Evolutionary conservation across 352 stramenopile species (phyloP).

Genomic region (Globisporangium irregulare): DNA sequence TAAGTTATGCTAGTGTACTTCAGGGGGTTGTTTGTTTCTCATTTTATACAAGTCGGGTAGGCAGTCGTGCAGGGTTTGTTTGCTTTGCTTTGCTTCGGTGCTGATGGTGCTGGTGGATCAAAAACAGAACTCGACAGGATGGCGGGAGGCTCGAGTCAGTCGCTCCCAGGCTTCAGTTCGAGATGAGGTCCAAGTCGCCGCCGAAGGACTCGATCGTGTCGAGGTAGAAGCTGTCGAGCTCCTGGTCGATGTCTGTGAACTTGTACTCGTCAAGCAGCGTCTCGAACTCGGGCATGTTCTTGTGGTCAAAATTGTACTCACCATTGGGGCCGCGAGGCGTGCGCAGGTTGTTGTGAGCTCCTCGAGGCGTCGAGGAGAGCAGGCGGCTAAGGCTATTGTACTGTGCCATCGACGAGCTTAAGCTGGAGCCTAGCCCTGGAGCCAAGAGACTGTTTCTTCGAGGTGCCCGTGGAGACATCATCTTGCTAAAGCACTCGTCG

Average conservation of each 20-base stretch:
- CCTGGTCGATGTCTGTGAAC: conserved; percentile 77
- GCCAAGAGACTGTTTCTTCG: conserved; percentile 11
- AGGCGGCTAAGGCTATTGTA: conserved; percentile 12
- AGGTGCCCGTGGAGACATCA: conserved; percentile 22
- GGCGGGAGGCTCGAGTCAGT: neutral
- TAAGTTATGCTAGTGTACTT: conserved; percentile 5
- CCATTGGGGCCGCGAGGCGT: conserved; percentile 23
- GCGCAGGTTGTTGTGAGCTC: conserved; percentile 16
- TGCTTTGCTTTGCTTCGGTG: neutral
- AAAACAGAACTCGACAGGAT: conserved; percentile 1
- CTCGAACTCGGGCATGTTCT: conserved; percentile 63
- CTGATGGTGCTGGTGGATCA: neutral
- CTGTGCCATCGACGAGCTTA: conserved; percentile 7
- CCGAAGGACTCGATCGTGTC: conserved; percentile 64
- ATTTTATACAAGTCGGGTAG: conserved; percentile 1
- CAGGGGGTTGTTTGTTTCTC: neutral
- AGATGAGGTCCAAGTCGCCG: conserved; percentile 59
- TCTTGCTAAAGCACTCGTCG: conserved; percentile 56
- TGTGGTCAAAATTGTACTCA: conserved; percentile 41
- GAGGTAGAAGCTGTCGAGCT: conserved; percentile 81
- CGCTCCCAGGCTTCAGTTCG: conserved; percentile 29
- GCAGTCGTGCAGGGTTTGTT: neutral
- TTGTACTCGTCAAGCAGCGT: conserved; percentile 75
- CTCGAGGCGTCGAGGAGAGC: conserved; percentile 4
- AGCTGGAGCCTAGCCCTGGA: conserved; percentile 18